Percentiles rank a stretch among this genome's conserved stretches.
phyloP scores from a whole-genome alignment of 768 basidiomycete genomes.

The Chiua virens region DNA sequence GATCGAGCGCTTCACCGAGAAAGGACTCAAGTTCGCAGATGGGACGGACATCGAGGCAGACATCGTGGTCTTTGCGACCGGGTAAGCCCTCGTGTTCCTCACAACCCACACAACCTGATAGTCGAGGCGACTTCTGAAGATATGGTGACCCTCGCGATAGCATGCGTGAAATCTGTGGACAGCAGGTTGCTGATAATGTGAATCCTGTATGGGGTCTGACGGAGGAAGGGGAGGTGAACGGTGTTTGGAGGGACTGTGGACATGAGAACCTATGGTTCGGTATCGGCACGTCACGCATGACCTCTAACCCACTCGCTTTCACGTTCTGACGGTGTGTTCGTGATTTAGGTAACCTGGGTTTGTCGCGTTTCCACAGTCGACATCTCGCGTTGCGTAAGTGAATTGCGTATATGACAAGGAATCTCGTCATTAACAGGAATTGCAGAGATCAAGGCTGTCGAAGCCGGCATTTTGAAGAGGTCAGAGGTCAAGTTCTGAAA shows the following conservation, averaged over 20 bases:
- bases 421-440: neutral
- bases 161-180: slow-evolving; percentile 45
- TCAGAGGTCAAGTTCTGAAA: slow-evolving; percentile 21
- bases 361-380: slow-evolving; percentile 31
- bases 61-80: slow-evolving; percentile 32
- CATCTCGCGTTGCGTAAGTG: slow-evolving; percentile 33
- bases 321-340: no score
- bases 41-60: slow-evolving; percentile 34
- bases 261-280: slow-evolving; percentile 37
- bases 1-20: slow-evolving; percentile 31
- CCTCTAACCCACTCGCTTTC: neutral
- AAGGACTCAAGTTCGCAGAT: slow-evolving; percentile 31
- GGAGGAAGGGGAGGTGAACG: slow-evolving; percentile 58
- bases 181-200: slow-evolving; percentile 44
- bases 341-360: slow-evolving; percentile 19
- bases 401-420: neutral
- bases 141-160: slow-evolving; percentile 45
- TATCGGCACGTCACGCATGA: slow-evolving; percentile 19
- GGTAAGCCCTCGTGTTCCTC: slow-evolving; percentile 11
- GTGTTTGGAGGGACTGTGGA: slow-evolving; percentile 34
- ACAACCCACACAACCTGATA: accelerated
- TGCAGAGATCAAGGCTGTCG: slow-evolving; percentile 32
- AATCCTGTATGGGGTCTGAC: slow-evolving; percentile 61
- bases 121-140: slow-evolving; percentile 26
- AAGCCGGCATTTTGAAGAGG: slow-evolving; percentile 25